Evolutionary conservation across 164 flowering plant genomes (phyloP).

Genomic region (Brasenia schreberi): DNA sequence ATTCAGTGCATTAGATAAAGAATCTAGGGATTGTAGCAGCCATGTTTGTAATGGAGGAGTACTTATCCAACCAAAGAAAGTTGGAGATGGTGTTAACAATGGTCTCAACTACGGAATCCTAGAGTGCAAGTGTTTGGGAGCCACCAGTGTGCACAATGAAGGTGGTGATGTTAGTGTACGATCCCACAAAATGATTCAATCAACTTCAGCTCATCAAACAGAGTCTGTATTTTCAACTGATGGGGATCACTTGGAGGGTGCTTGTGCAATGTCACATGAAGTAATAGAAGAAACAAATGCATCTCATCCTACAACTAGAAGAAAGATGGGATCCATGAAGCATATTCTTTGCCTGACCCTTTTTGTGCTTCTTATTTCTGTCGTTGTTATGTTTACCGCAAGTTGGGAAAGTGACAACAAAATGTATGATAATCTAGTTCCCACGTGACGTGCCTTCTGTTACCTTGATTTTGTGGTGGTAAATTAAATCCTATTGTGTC

Average conservation of each 20-base stretch:
- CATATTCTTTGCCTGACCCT: not conserved
- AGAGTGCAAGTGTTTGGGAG: not conserved
- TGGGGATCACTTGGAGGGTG: not conserved
- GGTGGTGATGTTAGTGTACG: not conserved
- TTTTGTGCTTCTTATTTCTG: not conserved
- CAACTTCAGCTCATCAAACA: not conserved
- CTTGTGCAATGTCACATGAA: not conserved
- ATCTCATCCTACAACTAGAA: not conserved
- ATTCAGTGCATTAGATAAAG: not conserved
- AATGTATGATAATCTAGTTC: not conserved
- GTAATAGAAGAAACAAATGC: not conserved
- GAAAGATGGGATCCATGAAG: not conserved
- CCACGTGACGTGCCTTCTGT: not conserved
- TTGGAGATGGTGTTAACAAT: not conserved
- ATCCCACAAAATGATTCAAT: not conserved
- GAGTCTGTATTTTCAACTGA: not conserved
- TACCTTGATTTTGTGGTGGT: not conserved
- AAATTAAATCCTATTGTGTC: no score
- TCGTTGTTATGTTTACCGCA: not conserved
- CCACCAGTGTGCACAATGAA: not conserved
- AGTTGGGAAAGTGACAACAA: not conserved
- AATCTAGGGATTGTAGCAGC: not conserved
- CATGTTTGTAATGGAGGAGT: not conserved
- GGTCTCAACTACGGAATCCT: not conserved
- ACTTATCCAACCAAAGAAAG: not conserved